Conservation (phyloP, 2,329 filamentous ascomycete genomes). For the Westerdykella sp. region DNA sequence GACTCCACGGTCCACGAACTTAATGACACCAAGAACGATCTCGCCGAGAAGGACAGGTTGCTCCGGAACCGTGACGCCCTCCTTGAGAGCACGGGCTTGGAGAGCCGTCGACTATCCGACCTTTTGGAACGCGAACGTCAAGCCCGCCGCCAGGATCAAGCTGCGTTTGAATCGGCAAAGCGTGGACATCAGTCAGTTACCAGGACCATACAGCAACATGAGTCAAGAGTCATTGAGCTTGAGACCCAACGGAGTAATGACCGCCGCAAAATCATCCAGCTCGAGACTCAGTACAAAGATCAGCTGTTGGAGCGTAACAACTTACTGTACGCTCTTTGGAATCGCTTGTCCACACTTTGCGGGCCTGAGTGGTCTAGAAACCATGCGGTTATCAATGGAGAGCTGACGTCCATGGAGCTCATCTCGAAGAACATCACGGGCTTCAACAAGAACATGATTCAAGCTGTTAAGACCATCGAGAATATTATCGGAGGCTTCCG, state of each 20-base stretch:
- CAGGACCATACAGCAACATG: slow-evolving; percentile 78
- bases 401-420: slow-evolving; percentile 76
- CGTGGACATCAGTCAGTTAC: slow-evolving; percentile 81
- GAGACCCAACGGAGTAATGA: slow-evolving; percentile 74
- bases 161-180: slow-evolving; percentile 80
- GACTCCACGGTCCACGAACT: slow-evolving; percentile 79
- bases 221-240: slow-evolving; percentile 77
- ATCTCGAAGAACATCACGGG: slow-evolving; percentile 79
- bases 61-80: slow-evolving; percentile 84
- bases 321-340: slow-evolving; percentile 83
- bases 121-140: slow-evolving; percentile 86
- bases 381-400: slow-evolving; percentile 82
- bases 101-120: slow-evolving; percentile 77
- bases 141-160: slow-evolving; percentile 76
- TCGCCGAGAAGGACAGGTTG: slow-evolving; percentile 85
- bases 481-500: slow-evolving; percentile 71
- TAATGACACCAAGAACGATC: slow-evolving; percentile 65
- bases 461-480: slow-evolving; percentile 83
- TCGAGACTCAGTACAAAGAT: slow-evolving; percentile 78
- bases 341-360: slow-evolving; percentile 75
- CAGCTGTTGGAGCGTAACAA: slow-evolving; percentile 87
- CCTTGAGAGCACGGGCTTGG: slow-evolving; percentile 81
- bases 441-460: slow-evolving; percentile 83
- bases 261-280: slow-evolving; percentile 64
- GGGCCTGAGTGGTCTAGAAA: slow-evolving; percentile 87